Evolutionary conservation across 2,329 filamentous ascomycete species (phyloP), one percentile per base, ranked within the genome.

Genomic region (Penicillium sp.): DNA sequence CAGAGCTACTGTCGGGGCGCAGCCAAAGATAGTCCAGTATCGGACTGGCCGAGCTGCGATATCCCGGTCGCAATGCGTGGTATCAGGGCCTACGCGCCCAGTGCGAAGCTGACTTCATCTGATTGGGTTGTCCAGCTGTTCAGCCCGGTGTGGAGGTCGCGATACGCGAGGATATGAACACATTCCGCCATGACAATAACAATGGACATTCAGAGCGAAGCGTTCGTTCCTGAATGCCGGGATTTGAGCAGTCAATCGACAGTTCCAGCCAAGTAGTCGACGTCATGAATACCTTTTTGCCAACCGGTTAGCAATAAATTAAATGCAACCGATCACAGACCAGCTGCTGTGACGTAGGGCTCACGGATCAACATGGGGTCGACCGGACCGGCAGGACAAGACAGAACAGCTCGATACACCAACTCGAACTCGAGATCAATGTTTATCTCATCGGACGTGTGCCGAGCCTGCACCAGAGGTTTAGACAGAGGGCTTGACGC

Each of bases 281-380:
- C 46, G 37, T 49, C 30, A 36, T 27, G 9, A n/a, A 46, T 3
- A 32, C 12, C 23, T 39, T 30, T 7, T 24, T 7, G 21, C 12
- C 10, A 29, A 29, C 29, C 24, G 52, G 37, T 30, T 45, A 10
- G 27, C 34, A 49, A 49, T 43, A 39, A 40, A 46, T 43, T 42
- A 26, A 51, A 29, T n/a, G 37, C 46, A 39, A 29, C 20, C 18
- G 20, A 39, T 41, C 29, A 33, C 27, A 43, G 50, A 48, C 27
- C 17, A 23, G 5, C 15, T 18, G 18, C 18, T 26, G 58, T 63
- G 60, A 59, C 60, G 60, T 63, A 62, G 52, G n/a, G 7, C 46
- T 30, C 59, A 56, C 53, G 55, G 55, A 46, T 54, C 53, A 57
- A 32, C 21, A 54, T 54, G 44, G 44, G 54, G 46, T 47, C 53